These are phyloP conservation scores for Komagataella pseudopastoris DNA, from an alignment of 805 yeast genomes.

Conservation along the genomic window DNA sequence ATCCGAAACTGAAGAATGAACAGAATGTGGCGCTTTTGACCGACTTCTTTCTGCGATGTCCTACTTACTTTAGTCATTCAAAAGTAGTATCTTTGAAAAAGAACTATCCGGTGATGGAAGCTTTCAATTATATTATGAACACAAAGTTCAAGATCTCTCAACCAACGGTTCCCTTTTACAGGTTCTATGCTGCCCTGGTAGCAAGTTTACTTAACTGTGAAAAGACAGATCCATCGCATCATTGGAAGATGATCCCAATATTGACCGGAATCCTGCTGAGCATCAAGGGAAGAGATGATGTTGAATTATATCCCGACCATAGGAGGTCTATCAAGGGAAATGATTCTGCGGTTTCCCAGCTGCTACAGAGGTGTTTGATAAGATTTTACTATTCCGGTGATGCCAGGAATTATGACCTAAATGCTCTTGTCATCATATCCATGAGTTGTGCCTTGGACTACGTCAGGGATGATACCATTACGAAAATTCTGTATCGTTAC, in stretches of 20 bases:
- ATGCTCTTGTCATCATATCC: not conserved
- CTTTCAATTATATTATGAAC: constrained; percentile 29
- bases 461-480: not conserved
- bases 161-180: constrained; percentile 31
- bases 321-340: constrained; percentile 9
- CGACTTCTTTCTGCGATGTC: constrained; percentile 28
- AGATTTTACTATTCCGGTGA: constrained; percentile 1
- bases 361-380: constrained; percentile 6
- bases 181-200: constrained; percentile 24
- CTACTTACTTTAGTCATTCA: constrained; percentile 16
- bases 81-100: constrained; percentile 15
- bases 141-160: constrained; percentile 31
- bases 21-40: constrained; percentile 30
- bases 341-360: constrained; percentile 6
- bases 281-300: constrained; percentile 11
- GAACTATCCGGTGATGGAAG: constrained; percentile 29
- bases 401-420: constrained; percentile 1
- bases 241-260: constrained; percentile 35
- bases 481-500: not conserved
- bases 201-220: constrained; percentile 21
- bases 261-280: constrained; percentile 30
- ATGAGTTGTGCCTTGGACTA: not conserved
- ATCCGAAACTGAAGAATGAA: constrained; percentile 34
- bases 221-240: constrained; percentile 9
- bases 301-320: constrained; percentile 14